A percentile compares a stretch with the other conserved stretches of the same genome.
These are phyloP conservation scores for Elymus sibiricus DNA, from an alignment of 176 grass and related monocot species.

Conservation along the genomic window DNA sequence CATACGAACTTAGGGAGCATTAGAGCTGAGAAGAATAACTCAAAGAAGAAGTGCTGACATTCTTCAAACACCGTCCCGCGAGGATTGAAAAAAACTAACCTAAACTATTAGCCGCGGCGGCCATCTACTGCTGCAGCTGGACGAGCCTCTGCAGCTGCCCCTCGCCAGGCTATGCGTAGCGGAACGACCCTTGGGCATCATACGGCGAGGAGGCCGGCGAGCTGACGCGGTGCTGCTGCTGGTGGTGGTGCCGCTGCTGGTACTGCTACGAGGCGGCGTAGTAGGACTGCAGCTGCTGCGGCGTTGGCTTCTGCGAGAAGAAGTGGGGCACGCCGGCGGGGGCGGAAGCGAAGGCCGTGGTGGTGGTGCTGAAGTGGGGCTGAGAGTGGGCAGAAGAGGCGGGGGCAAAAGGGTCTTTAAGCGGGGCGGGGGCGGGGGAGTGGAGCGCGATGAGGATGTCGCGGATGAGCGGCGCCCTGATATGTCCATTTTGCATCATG, in stretches of 20 bases:
- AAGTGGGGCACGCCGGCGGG: constrained; percentile 9
- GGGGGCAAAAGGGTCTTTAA: constrained; percentile 43
- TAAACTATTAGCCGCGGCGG: neutral
- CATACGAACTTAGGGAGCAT: no score
- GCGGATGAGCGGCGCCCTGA: constrained; percentile 73
- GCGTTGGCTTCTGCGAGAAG: constrained; percentile 33
- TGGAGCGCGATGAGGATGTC: constrained; percentile 74
- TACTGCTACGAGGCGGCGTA: constrained; percentile 46
- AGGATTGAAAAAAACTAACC: no score
- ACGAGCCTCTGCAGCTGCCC: constrained; percentile 53
- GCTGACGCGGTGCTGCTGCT: constrained; percentile 32
- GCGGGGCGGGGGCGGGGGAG: constrained; percentile 12
- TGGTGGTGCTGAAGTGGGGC: neutral
- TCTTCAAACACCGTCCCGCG: no score
- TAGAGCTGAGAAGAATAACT: no score
- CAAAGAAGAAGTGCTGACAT: no score
- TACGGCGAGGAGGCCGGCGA: constrained; percentile 27
- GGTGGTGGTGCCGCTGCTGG: constrained; percentile 43
- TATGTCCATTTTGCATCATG: no score
- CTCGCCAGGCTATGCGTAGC: constrained; percentile 27
- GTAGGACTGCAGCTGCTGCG: constrained; percentile 40
- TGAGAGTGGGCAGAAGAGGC: neutral
- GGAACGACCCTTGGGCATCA: neutral
- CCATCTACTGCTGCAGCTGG: constrained; percentile 33
- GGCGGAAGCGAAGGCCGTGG: constrained; percentile 18